Percentiles rank a stretch among this genome's conserved stretches.
These are phyloP conservation scores for Chalaropsis ovoidea DNA, from an alignment of 2,329 filamentous ascomycete genomes.

Conservation along the genomic window DNA sequence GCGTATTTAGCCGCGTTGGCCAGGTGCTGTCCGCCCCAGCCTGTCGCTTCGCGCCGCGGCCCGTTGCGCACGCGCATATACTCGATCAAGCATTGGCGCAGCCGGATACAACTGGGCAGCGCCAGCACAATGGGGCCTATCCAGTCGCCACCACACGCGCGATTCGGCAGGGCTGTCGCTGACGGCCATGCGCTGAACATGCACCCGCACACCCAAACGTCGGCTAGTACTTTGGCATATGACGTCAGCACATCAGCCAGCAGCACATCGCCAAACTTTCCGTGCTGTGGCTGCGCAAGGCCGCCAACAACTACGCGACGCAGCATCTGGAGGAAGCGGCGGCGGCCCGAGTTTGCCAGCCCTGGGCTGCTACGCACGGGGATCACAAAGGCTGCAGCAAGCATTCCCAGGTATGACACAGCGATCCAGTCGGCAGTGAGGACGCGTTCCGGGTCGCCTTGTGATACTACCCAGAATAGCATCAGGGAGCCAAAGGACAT, in stretches of 20 bases:
- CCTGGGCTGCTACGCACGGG: slow-evolving; percentile 49
- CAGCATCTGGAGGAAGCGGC: slow-evolving; percentile 64
- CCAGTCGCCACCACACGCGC: slow-evolving; percentile 66
- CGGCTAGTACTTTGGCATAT: slow-evolving; percentile 84
- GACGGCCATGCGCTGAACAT: slow-evolving; percentile 69
- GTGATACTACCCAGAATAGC: slow-evolving; percentile 75
- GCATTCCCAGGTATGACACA: slow-evolving; percentile 66
- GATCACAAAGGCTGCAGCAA: slow-evolving; percentile 60
- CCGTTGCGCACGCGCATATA: slow-evolving; percentile 59
- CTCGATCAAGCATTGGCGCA: slow-evolving; percentile 87
- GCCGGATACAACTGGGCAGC: slow-evolving; percentile 71
- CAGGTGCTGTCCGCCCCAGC: slow-evolving; percentile 76
- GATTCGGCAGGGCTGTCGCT: slow-evolving; percentile 70
- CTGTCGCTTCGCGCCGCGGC: slow-evolving; percentile 46
- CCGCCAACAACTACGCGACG: slow-evolving; percentile 74
- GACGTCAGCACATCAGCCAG: slow-evolving; percentile 90
- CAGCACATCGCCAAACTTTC: slow-evolving; percentile 89
- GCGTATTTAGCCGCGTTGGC: slow-evolving; percentile 93
- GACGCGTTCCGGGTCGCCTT: slow-evolving; percentile 57
- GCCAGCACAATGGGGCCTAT: slow-evolving; percentile 77
- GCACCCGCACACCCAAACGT: slow-evolving; percentile 79
- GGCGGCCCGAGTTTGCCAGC: slow-evolving; percentile 58
- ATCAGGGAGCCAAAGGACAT: slow-evolving; percentile 62
- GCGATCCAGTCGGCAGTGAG: slow-evolving; percentile 76
- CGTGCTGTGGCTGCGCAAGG: slow-evolving; percentile 73